Base-by-base conservation (phyloP, 2,329 filamentous ascomycete genomes). In the Stagonosporopsis rhizophila region DNA sequence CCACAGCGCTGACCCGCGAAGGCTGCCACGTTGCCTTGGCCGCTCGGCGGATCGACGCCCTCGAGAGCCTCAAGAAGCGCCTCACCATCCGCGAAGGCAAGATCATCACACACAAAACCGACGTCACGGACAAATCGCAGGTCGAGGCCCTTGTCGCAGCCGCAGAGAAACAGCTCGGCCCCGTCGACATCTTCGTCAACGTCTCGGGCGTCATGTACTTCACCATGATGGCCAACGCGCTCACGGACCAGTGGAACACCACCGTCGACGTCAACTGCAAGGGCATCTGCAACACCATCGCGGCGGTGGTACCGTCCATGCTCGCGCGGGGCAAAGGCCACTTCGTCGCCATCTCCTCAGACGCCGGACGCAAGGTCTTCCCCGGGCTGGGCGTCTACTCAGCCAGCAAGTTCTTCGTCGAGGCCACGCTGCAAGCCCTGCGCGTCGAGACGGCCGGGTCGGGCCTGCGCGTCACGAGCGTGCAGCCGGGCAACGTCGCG, bases 251-350 rank as follows among this genome's bases (percentile, higher is more conserved):
- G 67, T 94, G 90, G 90, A 87, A 92, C 61, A 88, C 85, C 55
- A 93, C 90, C 0, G 89, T 94, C 38, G 90, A 93, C 66, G 89
- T 94, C 64, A 94, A 94, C 79, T 93, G 90, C 85, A 93, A 93
- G 77, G 90, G 90, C 34, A 82, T 94, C 1, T 79, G 93, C 50
- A 83, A 94, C 80, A 88, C 87, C 62, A 81, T 94, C 3, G 84
- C 89, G 0, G 83, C 88, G 1, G 86, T 85, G 0, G 84, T 94
- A 0, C 90, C 90, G 0, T 77, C 77, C 11, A 93, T 94, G 89
- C 81, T 93, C 11, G 77, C 82, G 6, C 88, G 89, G 17, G 86
- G 87, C 48, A 77, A 75, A 23, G 89, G 89, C 3, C 90, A 93
- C 75, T 85, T 94, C 60, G 88, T 94, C 4, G 89, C 89, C 65